phyloP scores from a whole-genome alignment of 805 yeast species.

The Maudiozyma serrabonitensis region DNA sequence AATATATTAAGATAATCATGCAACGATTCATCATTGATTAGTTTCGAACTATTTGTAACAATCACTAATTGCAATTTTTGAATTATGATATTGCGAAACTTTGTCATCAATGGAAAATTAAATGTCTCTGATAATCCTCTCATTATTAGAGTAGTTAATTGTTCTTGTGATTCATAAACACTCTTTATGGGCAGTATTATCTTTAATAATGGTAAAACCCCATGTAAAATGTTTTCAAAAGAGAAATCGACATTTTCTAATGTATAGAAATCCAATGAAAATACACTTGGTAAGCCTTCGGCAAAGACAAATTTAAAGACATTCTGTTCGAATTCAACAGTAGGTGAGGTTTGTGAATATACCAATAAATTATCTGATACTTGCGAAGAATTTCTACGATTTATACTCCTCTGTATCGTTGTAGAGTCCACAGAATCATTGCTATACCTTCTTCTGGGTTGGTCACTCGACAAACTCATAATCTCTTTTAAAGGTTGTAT shows the following conservation, averaged over 20 bases:
- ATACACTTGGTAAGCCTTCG: conserved; percentile 5
- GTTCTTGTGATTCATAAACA: neutral
- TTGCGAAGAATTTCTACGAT: neutral
- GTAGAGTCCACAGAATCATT: conserved; percentile 7
- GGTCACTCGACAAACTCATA: conserved; percentile 15
- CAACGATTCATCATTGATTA: neutral
- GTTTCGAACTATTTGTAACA: neutral
- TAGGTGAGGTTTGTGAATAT: neutral
- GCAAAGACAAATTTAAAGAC: conserved; percentile 5
- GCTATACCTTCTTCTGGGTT: conserved; percentile 16
- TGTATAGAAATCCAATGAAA: conserved; percentile 9
- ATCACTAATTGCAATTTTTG: conserved; percentile 9
- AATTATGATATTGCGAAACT: conserved; percentile 7
- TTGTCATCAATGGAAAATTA: conserved; percentile 9
- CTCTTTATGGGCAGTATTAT: neutral
- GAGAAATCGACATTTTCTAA: conserved; percentile 9
- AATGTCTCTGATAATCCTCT: conserved; percentile 5
- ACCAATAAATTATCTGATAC: neutral
- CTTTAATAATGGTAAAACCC: conserved; percentile 6
- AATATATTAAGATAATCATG: neutral
- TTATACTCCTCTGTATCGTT: no score
- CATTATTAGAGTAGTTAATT: neutral
- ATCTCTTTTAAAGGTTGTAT: conserved; percentile 18
- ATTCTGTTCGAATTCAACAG: neutral
- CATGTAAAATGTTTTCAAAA: conserved; percentile 3